phyloP scores from a whole-genome alignment of 2,329 filamentous ascomycete species.

The Aspergillus cejpii region DNA sequence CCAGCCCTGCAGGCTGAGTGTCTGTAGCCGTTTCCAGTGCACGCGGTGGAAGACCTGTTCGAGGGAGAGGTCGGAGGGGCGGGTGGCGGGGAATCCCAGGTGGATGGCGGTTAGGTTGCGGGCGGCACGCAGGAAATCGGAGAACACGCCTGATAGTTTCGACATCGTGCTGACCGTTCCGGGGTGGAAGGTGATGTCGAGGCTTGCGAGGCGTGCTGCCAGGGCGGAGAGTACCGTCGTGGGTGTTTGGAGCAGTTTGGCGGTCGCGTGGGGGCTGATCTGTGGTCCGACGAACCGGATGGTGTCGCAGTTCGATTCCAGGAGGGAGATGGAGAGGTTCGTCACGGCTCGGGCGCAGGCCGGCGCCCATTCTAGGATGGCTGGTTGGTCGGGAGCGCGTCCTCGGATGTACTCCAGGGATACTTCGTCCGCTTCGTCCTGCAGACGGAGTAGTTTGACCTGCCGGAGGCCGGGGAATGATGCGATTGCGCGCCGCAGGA shows the following conservation, averaged over 20 bases:
- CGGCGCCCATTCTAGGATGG: constrained; percentile 54
- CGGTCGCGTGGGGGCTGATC: constrained; percentile 54
- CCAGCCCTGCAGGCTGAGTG: constrained; percentile 62
- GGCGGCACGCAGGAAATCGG: constrained; percentile 52
- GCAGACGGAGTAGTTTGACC: constrained; percentile 57
- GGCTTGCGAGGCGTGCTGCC: constrained; percentile 52
- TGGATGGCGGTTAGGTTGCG: constrained; percentile 57
- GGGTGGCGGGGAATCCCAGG: constrained; percentile 55
- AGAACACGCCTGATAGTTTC: constrained; percentile 53
- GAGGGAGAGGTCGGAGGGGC: constrained; percentile 52
- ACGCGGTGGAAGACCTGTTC: constrained; percentile 58
- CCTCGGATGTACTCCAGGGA: constrained; percentile 49
- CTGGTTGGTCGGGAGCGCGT: constrained; percentile 41
- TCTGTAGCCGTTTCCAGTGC: constrained; percentile 54
- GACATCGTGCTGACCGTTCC: constrained; percentile 54
- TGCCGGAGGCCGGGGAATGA: constrained; percentile 57
- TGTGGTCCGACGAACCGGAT: constrained; percentile 58
- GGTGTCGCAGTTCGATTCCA: constrained; percentile 51
- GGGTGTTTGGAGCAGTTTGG: constrained; percentile 45
- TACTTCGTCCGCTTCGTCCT: constrained; percentile 53
- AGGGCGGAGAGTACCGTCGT: constrained; percentile 46
- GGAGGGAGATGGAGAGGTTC: constrained; percentile 52
- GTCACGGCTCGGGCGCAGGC: constrained; percentile 57
- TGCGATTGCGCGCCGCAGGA: constrained; percentile 50
- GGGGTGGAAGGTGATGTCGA: constrained; percentile 58